A percentile compares a stretch with the other conserved stretches of the same genome.
These are phyloP conservation scores for Nicotiana tomentosiformis DNA, from an alignment of 257 asterid species.

Conservation along the genomic window DNA sequence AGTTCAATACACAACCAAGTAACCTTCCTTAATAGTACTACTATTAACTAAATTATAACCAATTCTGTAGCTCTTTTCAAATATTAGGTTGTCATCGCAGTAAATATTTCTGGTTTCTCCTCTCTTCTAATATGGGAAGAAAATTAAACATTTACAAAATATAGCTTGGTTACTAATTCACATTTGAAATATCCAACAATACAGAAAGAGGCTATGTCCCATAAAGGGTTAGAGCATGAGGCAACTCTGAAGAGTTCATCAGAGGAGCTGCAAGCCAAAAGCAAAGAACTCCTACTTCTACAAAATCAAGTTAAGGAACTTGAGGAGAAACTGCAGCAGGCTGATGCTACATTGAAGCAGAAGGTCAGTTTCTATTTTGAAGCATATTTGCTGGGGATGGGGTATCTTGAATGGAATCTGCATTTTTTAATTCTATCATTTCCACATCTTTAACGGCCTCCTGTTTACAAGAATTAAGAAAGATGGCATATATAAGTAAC, in stretches of 20 bases:
- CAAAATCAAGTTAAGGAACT: constrained; percentile 37
- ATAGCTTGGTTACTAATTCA: not conserved
- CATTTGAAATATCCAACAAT: constrained; percentile 11
- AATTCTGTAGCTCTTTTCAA: not conserved
- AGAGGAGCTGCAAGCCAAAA: constrained; percentile 54
- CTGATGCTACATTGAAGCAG: constrained; percentile 60
- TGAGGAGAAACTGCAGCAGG: constrained; percentile 24
- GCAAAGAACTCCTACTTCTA: constrained; percentile 41
- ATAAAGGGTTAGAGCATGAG: constrained; percentile 50
- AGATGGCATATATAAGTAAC: not conserved
- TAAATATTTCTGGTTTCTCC: not conserved
- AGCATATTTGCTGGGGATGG: not conserved
- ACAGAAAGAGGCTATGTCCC: constrained; percentile 54
- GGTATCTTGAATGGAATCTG: not conserved
- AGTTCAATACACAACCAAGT: constrained; percentile 7
- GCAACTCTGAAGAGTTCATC: constrained; percentile 39
- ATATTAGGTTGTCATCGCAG: not conserved
- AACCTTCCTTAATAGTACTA: not conserved
- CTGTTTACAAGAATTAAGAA: not conserved
- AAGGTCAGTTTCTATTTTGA: constrained; percentile 40
- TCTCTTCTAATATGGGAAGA: not conserved
- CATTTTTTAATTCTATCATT: not conserved
- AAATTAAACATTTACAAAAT: not conserved
- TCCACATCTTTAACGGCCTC: not conserved
- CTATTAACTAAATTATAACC: not conserved